Evolutionary conservation across 1,284 basidiomycete species (phyloP), one percentile per base, ranked within the genome.

Genomic region (Puccinia polysora): DNA sequence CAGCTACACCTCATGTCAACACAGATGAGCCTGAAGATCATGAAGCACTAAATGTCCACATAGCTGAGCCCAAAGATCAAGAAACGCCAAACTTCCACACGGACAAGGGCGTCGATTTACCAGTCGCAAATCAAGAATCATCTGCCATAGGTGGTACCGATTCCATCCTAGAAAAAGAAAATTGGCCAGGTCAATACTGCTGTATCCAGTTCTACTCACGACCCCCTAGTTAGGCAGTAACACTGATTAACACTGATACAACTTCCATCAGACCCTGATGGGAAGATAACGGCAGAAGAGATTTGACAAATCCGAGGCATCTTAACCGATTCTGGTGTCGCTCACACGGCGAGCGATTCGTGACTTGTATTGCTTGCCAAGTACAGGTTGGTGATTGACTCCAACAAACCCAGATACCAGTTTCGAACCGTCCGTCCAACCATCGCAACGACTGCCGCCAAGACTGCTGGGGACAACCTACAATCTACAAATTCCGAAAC

Each of bases 321-420:
- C 8, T 55, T 53, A 30, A 53, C 50, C 12, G 50, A 53, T 53
- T 5, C 2, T 12, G 53, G 53, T 6, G 12, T 55, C 25, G 2
- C 10, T 32, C 28, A 55, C 20, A 1, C n/a, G 1, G 25, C 28
- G 14, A 14, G 53, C 30, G 10, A 55, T 55, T 55, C 53, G n/a
- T 32, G 10, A 18, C 53, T 55, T 34, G 53, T 55, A 8, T 55
- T 55, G 30, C 28, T 55, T 55, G 30, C 53, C 25, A 55, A 34
- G 8, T 55, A 55, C 30, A 55, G 36, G 20, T 7, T 55, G 18
- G 28, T 55, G 28, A 1, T 55, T 6, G 4, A 55, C 53, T 55
- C 53, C 28, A n/a, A 15, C 20, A 10, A 34, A 18, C 28, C 53
- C 2, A 30, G 53, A 55, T 55, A 55, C 28, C 30, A 34, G 4